Evolutionary conservation across 78 protist genomes (phyloP), one percentile per base, ranked within the genome.

Genomic region (Planoprotostelium fungivorum): DNA sequence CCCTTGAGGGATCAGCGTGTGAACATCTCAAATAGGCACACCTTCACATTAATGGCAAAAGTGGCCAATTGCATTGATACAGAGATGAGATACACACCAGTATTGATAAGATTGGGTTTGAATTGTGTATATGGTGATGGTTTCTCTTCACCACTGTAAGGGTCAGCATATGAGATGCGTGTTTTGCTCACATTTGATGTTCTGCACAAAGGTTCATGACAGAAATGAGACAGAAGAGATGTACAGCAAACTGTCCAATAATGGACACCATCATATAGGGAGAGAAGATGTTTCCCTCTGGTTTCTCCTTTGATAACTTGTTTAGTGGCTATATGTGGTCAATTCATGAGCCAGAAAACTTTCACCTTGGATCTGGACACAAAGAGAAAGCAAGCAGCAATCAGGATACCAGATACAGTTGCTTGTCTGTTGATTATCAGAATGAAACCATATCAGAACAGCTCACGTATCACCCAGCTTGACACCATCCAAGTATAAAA

Each of bases 401-500:
- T 91, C 34, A 90, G 9, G 39, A 98, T 84, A 23, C 97, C 98
- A 1, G 93, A 29, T 37, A 94, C 0, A 25, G 97, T 97, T 90
- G 95, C 93, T 90, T 98, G 99, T 83, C 73, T 51, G 1, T 89
- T 37, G 16, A 1, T 16, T 10, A 10, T 36, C 38, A 87, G 89
- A 28, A 36, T 10, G 36, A 0, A 0, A 89, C 36, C 35, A 1
- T 0, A 84, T 89, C 25, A 0, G 0, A 38, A 28, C 29, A 91
- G 16, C 73, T 51, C 73, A 51, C 73, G 93, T 88, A 38, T 99
- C 99, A 38, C 99, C 97, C 16, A 93, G 84, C 89, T 97, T 96
- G 83, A 99, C 90, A 88, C 99, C 99, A 37, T 97, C 98, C 28
- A 97, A 89, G 88, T 97, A 92, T 36, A 98, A 95, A n/a, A 97